Conservation (phyloP, 2,329 filamentous ascomycete species). For the Aspergillus intermedius region DNA sequence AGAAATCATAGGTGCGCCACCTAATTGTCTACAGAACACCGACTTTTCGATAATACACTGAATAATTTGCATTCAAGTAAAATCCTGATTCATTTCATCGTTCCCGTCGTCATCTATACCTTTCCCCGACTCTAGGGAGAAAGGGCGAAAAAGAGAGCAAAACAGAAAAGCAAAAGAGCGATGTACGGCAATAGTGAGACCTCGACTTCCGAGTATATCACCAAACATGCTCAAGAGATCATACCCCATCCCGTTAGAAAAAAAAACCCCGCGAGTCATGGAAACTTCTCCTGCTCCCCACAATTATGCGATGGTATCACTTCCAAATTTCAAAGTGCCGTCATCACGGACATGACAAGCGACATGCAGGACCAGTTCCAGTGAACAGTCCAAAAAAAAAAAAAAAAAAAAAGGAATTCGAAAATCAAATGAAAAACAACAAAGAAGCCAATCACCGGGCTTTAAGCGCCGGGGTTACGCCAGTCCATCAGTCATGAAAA, state of each 20-base stretch:
- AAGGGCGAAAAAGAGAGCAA: neutral
- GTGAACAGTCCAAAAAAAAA: neutral
- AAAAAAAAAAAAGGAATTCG: neutral
- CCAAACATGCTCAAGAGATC: neutral
- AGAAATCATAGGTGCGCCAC: no score
- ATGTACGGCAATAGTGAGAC: neutral
- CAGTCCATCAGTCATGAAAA: neutral
- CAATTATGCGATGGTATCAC: constrained; percentile 12
- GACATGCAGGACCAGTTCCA: neutral
- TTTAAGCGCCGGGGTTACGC: constrained; percentile 1
- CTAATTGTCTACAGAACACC: no score
- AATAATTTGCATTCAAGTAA: no score
- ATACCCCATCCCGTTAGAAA: neutral
- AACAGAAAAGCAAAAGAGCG: neutral
- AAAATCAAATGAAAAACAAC: neutral
- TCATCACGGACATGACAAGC: neutral
- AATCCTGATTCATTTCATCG: neutral
- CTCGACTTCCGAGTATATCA: neutral
- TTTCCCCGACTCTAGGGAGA: neutral
- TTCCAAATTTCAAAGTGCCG: neutral
- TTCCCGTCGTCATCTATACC: neutral
- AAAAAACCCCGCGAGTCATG: neutral
- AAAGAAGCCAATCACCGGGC: neutral
- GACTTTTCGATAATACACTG: no score
- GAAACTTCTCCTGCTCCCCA: neutral